Conservation (phyloP, 257 asterid species). For the Penstemon newberryi region DNA sequence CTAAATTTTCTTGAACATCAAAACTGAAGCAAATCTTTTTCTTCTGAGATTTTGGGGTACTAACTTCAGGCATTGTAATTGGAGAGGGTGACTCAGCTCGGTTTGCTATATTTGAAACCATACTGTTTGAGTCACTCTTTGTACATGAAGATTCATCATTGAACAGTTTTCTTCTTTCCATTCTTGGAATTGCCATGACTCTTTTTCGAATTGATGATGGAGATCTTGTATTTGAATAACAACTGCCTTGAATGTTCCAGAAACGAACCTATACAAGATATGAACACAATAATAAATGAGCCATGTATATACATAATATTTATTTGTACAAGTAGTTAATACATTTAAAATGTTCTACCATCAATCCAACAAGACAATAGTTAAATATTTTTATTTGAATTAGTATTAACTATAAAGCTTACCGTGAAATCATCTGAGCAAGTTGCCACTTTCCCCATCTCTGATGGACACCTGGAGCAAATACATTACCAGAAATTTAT, state of each 20-base stretch:
- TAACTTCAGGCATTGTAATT: conserved; percentile 33
- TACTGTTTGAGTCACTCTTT: conserved; percentile 25
- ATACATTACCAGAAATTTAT: neutral
- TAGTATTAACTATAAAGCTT: conserved; percentile 29
- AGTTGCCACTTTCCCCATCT: conserved; percentile 86
- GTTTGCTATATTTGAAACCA: conserved; percentile 8
- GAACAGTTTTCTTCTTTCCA: conserved; percentile 62
- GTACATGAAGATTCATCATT: conserved; percentile 43
- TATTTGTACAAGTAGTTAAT: too few relatives aligned
- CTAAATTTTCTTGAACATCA: conserved; percentile 41
- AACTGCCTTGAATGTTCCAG: conserved; percentile 72
- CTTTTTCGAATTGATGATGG: conserved; percentile 85
- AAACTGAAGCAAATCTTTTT: conserved; percentile 36
- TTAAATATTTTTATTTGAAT: too few relatives aligned
- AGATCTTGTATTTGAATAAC: conserved; percentile 71
- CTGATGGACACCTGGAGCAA: conserved; percentile 72
- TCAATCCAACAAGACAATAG: too few relatives aligned
- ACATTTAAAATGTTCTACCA: too few relatives aligned
- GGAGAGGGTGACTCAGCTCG: conserved; percentile 22
- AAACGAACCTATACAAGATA: conserved; percentile 55
- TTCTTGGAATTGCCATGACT: conserved; percentile 59
- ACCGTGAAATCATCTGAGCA: conserved; percentile 84
- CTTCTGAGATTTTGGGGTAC: conserved; percentile 74
- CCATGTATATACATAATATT: too few relatives aligned
- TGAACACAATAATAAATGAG: neutral